Conservation (phyloP, 1,139 yeast genomes). For the Dujonia santamariae region DNA sequence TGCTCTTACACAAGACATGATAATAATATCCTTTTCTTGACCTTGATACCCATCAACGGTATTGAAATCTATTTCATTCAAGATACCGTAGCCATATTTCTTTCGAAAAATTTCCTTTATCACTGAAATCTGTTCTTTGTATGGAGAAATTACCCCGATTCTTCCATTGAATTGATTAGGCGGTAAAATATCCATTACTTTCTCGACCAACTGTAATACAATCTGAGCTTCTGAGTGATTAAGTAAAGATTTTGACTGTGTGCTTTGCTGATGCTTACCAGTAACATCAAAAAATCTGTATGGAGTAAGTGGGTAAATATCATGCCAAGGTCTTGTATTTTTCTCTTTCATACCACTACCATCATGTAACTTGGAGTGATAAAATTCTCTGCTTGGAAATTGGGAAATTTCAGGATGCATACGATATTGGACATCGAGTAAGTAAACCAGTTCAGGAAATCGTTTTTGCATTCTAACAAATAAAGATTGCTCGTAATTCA, state of each 20-base stretch:
- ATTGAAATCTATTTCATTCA: slow-evolving; percentile 76
- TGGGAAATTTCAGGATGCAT: slow-evolving; percentile 68
- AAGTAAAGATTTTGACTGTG: slow-evolving; percentile 63
- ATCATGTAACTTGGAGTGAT: slow-evolving; percentile 65
- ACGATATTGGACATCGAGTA: slow-evolving; percentile 93
- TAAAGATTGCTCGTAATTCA: slow-evolving; percentile 83
- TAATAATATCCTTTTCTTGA: slow-evolving; percentile 91
- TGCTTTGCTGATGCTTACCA: slow-evolving; percentile 61
- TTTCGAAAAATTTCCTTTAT: slow-evolving; percentile 56
- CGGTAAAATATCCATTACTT: slow-evolving; percentile 50
- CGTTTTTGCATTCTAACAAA: slow-evolving; percentile 90
- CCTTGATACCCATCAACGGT: slow-evolving; percentile 99
- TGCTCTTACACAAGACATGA: slow-evolving; percentile 94
- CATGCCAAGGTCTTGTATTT: slow-evolving; percentile 78
- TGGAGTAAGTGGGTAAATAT: slow-evolving; percentile 51
- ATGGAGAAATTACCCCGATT: slow-evolving; percentile 92
- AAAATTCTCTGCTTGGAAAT: slow-evolving; percentile 83
- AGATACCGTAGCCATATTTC: slow-evolving; percentile 60
- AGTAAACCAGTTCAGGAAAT: slow-evolving; percentile 57
- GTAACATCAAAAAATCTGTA: slow-evolving; percentile 75
- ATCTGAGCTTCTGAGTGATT: slow-evolving; percentile 70
- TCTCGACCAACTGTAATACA: slow-evolving; percentile 66
- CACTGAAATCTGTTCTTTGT: slow-evolving; percentile 76
- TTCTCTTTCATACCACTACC: slow-evolving; percentile 65
- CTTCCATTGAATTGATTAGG: slow-evolving; percentile 59